These are phyloP conservation scores for Annulohypoxylon stygium DNA, from an alignment of 495 filamentous ascomycete genomes.

Conservation along the genomic window DNA sequence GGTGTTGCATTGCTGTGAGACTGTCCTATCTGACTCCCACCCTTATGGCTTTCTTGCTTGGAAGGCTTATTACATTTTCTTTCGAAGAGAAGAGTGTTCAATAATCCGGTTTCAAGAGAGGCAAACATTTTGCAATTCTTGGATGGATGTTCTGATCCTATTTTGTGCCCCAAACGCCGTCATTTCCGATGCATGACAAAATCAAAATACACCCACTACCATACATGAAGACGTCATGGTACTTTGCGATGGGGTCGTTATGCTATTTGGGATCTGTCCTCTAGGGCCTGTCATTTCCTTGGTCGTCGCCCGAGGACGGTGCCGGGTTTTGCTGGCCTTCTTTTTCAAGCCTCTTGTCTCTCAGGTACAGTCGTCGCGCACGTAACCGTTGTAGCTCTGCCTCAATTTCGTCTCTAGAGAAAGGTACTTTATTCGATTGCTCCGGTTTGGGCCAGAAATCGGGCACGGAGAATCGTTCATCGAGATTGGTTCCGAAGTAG, in stretches of 20 bases:
- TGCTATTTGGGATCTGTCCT: not conserved
- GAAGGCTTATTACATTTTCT: not conserved
- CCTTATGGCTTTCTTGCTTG: not conserved
- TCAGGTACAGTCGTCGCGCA: conserved; percentile 67
- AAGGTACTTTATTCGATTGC: conserved; percentile 88
- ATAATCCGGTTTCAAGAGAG: not conserved
- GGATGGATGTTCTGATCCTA: not conserved
- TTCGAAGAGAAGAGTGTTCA: not conserved
- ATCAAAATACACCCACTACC: conserved; percentile 14
- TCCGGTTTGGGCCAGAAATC: conserved; percentile 94
- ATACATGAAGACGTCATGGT: not conserved
- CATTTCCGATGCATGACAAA: conserved; percentile 28
- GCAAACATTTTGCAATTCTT: not conserved
- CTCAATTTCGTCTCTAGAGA: conserved; percentile 88
- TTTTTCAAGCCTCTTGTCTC: conserved; percentile 69
- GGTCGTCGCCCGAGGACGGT: conserved; percentile 47
- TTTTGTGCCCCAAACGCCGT: conserved; percentile 39
- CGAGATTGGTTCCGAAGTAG: conserved; percentile 99
- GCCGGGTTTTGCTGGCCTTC: conserved; percentile 62
- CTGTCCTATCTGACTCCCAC: not conserved
- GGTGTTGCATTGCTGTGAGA: not conserved
- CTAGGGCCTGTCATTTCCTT: conserved; percentile 26
- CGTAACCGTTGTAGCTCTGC: conserved; percentile 81
- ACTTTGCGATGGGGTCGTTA: not conserved
- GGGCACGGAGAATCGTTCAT: conserved; percentile 85